Conservation (phyloP, 164 flowering plant genomes). For the Liquidambar formosana region DNA sequence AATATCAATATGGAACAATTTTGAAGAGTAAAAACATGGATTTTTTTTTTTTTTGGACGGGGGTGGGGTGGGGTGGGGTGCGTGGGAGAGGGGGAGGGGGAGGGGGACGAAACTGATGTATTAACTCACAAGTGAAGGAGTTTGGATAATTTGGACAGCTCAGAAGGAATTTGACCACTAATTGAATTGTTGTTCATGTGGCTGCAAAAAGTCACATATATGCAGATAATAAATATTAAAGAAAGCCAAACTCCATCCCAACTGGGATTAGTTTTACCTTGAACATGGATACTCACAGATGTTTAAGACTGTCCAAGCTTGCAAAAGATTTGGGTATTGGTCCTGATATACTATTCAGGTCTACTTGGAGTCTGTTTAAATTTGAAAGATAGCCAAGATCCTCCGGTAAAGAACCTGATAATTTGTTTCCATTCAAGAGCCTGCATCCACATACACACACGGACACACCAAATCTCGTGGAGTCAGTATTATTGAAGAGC, state of each 20-base stretch:
- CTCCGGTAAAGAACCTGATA: conserved; percentile 71
- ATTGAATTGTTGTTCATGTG: conserved; percentile 89
- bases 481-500: background rate
- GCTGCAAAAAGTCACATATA: conserved; percentile 34
- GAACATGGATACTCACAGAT: conserved; percentile 62
- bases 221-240: background rate
- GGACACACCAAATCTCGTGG: background rate
- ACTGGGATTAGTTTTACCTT: conserved; percentile 1
- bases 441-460: conserved; percentile 38
- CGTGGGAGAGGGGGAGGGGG: too few relatives aligned
- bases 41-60: too few relatives aligned
- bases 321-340: conserved; percentile 75
- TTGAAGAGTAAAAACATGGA: background rate
- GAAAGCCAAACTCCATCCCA: background rate
- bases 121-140: conserved; percentile 82
- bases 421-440: conserved; percentile 79
- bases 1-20: background rate
- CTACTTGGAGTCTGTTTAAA: conserved; percentile 65
- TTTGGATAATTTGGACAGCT: conserved; percentile 49
- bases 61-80: too few relatives aligned
- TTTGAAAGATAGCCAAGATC: conserved; percentile 77
- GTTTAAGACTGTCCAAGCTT: conserved; percentile 51
- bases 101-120: background rate
- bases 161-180: conserved; percentile 77
- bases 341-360: conserved; percentile 71